These are phyloP conservation scores for Globisporangium yorkense DNA, from an alignment of 352 stramenopile species.

Conservation along the genomic window DNA sequence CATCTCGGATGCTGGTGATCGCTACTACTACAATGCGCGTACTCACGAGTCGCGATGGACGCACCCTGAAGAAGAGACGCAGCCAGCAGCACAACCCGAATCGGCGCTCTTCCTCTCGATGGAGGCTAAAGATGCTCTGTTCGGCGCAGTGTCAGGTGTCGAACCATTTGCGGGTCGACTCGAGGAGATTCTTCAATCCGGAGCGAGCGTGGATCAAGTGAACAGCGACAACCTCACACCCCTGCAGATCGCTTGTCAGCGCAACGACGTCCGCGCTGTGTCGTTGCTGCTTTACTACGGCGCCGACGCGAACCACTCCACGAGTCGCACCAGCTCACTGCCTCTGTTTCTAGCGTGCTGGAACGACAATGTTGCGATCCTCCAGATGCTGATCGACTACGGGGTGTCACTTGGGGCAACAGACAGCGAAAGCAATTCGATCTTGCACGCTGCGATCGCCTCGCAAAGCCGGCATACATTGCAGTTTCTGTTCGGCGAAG, in stretches of 20 bases:
- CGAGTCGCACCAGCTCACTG: conserved; percentile 1
- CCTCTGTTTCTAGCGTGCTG: conserved; percentile 44
- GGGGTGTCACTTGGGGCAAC: conserved; percentile 56
- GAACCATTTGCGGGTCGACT: conserved; percentile 22
- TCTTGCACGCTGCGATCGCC: conserved; percentile 75
- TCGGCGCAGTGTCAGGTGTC: conserved; percentile 17
- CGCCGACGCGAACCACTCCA: conserved; percentile 23
- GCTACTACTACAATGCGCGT: conserved; percentile 68
- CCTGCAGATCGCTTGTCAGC: conserved; percentile 46
- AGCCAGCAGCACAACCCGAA: not conserved
- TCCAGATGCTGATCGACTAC: conserved; percentile 39
- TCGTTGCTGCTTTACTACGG: conserved; percentile 46
- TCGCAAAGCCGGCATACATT: conserved; percentile 79
- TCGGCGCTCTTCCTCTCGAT: not conserved
- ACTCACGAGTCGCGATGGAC: conserved; percentile 64
- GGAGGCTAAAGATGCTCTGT: conserved; percentile 18
- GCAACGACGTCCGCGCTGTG: conserved; percentile 31
- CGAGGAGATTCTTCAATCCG: conserved; percentile 27
- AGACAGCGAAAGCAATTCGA: conserved; percentile 83
- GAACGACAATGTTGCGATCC: conserved; percentile 31
- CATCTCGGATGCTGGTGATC: conserved; percentile 38
- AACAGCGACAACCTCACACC: conserved; percentile 32
- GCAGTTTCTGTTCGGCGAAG: conserved; percentile 58
- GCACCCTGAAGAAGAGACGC: conserved; percentile 13
- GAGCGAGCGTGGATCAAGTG: conserved; percentile 27